Conservation (phyloP, 2,329 filamentous ascomycete species). For the Thielaviopsis punctulata region DNA sequence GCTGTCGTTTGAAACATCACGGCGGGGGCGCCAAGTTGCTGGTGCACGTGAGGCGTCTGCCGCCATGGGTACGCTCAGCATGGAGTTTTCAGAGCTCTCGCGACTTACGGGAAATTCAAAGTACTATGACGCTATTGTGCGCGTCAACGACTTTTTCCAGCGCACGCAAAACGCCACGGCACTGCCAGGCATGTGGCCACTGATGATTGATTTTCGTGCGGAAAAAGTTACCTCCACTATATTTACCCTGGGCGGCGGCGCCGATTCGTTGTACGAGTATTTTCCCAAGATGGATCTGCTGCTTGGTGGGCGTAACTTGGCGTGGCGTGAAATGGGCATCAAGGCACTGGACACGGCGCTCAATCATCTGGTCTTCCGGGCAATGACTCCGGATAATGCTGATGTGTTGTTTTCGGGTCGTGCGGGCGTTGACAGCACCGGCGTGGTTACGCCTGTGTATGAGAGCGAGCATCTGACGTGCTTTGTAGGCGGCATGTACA, state of each 20-base stretch:
- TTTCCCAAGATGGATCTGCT: constrained; percentile 49
- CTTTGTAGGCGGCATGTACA: constrained; percentile 56
- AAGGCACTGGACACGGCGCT: constrained; percentile 43
- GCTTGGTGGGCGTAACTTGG: constrained; percentile 53
- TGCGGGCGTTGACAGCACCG: constrained; percentile 16
- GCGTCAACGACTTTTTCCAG: constrained; percentile 66
- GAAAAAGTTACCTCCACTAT: constrained; percentile 43
- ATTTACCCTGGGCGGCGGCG: constrained; percentile 45
- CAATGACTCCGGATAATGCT: constrained; percentile 41
- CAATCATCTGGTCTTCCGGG: constrained; percentile 50
- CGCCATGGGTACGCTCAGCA: constrained; percentile 63
- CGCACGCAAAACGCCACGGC: constrained; percentile 54
- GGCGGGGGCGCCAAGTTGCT: constrained; percentile 45
- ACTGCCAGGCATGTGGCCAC: constrained; percentile 65
- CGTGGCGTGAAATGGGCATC: constrained; percentile 59
- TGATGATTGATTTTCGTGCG: constrained; percentile 59
- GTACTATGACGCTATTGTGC: constrained; percentile 80
- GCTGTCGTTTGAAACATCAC: constrained; percentile 31
- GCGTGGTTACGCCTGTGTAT: constrained; percentile 30
- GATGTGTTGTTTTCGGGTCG: constrained; percentile 47
- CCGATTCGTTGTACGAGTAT: constrained; percentile 58
- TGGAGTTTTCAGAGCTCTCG: constrained; percentile 81
- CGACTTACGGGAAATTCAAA: constrained; percentile 67
- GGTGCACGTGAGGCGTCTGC: constrained; percentile 39
- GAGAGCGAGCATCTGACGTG: constrained; percentile 48